Percentiles rank a stretch among this genome's conserved stretches.
These are phyloP conservation scores for Claviceps sp. DNA, from an alignment of 2,329 filamentous ascomycete species.

Conservation along the genomic window DNA sequence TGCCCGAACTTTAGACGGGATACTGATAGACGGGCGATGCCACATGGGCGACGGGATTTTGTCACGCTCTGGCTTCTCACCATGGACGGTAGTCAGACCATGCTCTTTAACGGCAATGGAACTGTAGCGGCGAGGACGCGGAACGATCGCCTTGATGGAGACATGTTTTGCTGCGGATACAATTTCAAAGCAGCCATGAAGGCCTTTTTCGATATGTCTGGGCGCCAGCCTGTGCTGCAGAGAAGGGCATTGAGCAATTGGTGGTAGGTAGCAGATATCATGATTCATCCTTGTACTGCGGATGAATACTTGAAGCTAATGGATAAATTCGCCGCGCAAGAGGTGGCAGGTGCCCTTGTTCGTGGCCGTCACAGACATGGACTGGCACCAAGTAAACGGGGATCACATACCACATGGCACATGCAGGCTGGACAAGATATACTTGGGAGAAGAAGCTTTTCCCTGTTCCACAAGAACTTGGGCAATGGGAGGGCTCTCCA, in stretches of 20 bases:
- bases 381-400: slow-evolving; percentile 46
- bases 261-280: slow-evolving; percentile 50
- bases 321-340: slow-evolving; percentile 36
- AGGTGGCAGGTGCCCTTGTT: slow-evolving; percentile 45
- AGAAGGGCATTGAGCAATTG: slow-evolving; percentile 49
- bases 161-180: too few species aligned
- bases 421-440: slow-evolving; percentile 24
- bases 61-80: too few species aligned
- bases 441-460: slow-evolving; percentile 25
- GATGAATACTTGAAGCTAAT: slow-evolving; percentile 43
- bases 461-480: slow-evolving; percentile 31
- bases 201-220: slow-evolving; percentile 40
- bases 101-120: too few species aligned
- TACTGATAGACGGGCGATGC: too few species aligned
- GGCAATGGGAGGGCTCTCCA: slow-evolving; percentile 40
- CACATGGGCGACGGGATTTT: too few species aligned
- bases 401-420: slow-evolving; percentile 24
- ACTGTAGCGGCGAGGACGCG: too few species aligned
- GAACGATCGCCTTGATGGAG: too few species aligned
- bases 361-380: slow-evolving; percentile 36
- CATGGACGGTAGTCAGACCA: too few species aligned
- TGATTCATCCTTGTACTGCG: slow-evolving; percentile 38
- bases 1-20: too few species aligned
- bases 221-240: slow-evolving; percentile 39
- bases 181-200: slow-evolving; percentile 19